Base-by-base conservation (phyloP, 345 rosid genomes). In the Chamaenerion angustifolium region DNA sequence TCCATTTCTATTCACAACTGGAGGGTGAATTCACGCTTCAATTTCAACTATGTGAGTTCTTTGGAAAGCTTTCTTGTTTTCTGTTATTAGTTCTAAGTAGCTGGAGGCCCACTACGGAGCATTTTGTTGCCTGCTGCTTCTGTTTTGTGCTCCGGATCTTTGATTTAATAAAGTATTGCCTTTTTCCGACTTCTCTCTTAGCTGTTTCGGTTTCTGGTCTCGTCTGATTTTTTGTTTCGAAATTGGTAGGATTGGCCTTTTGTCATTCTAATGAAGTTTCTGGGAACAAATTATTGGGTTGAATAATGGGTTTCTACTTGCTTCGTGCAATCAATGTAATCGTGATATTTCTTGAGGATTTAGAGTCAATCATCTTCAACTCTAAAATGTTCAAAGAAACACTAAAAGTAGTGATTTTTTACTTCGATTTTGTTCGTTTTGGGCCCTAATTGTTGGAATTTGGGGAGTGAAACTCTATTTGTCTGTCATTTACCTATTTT, bases 391-490 rank as follows among this genome's bases (percentile, higher is more conserved):
- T 37, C 45, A 52, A 40, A 44, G 17, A 43, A 55, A 10, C 10
- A 11, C 3, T 16, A 16, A 53, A 53, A 15, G 48, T 12, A 7
- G 0, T 8, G 19, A 5, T 16, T 8, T 4, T 45, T n/a, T 10
- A 14, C 51, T 60, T 54, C 2, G 17, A 17, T 53, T 57, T 45
- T 23, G 27, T 23, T 23, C 5, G 27, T 65, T 15, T 42, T n/a
- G n/a, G n/a, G n/a, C n/a, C n/a, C n/a, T n/a, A n/a, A n/a, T n/a
- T n/a, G n/a, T n/a, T n/a, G n/a, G 13, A 43, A 27, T 12, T 54
- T 62, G 31, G 11, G 16, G 40, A 66, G 49, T 70, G 58, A 49
- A 48, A 61, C 41, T 71, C 46, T 51, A 52, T 61, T 42, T 60
- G 49, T 13, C 7, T 47, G 51, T 44, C 55, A 14, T 4, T 35